Conservation (phyloP, 73 alveolate genomes). For the Diophrys appendiculata region DNA sequence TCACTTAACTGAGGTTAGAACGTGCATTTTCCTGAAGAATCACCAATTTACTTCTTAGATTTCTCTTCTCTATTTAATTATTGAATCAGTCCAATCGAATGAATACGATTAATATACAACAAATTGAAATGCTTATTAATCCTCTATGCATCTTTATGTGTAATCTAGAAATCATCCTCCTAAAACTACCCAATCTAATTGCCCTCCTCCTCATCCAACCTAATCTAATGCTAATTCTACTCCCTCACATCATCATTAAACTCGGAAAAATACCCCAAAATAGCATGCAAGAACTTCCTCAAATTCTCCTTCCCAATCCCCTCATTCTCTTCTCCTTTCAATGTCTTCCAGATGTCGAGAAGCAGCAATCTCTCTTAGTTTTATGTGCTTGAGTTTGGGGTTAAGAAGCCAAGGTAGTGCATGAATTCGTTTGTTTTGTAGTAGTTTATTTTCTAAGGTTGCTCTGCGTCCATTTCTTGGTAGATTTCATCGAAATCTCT, state of each 20-base stretch:
- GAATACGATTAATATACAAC: conserved; percentile 21
- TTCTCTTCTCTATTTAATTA: too few relatives aligned
- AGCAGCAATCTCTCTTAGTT: conserved; percentile 32
- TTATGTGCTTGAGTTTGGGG: conserved; percentile 13
- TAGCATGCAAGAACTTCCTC: conserved; percentile 9
- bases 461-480: conserved; percentile 7
- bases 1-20: conserved; percentile 28
- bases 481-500: conserved; percentile 11
- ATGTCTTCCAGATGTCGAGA: conserved; percentile 46
- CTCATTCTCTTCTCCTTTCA: conserved; percentile 49
- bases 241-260: not conserved
- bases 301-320: conserved; percentile 20
- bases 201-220: too few relatives aligned
- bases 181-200: too few relatives aligned
- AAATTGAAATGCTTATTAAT: conserved; percentile 21
- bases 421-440: not conserved
- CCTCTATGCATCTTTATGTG: conserved; percentile 9
- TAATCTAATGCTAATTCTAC: too few relatives aligned
- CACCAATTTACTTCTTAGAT: not conserved
- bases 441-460: not conserved
- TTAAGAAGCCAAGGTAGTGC: not conserved
- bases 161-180: conserved; percentile 16
- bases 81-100: conserved; percentile 12
- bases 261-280: conserved; percentile 9
- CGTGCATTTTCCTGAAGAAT: conserved; percentile 7